Evolutionary conservation across 2,329 filamentous ascomycete species (phyloP).

Genomic region (Berkeleyomyces basicola): DNA sequence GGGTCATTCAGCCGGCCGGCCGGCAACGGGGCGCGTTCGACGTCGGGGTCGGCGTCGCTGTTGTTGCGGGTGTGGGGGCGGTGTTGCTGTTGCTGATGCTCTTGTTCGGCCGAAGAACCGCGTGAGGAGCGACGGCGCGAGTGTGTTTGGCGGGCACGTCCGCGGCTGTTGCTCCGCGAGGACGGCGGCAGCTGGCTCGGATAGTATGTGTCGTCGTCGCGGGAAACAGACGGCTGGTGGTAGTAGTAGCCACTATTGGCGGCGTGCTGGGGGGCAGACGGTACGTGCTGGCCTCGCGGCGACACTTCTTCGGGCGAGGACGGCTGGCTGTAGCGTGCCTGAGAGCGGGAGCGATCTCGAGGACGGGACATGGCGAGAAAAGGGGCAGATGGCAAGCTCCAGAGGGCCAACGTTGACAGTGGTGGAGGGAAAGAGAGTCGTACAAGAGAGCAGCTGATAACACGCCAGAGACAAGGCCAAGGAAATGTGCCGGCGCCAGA

Average conservation of each 20-base stretch:
- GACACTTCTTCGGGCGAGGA: neutral
- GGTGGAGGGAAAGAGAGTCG: neutral
- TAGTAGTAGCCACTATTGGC: neutral
- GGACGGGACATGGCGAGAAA: neutral
- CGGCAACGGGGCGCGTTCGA: neutral
- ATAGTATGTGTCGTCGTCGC: neutral
- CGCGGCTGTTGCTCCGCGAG: neutral
- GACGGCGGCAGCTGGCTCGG: neutral
- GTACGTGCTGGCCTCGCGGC: neutral
- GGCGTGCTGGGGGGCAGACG: neutral
- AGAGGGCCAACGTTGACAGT: neutral
- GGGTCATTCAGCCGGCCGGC: neutral
- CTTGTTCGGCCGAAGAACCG: neutral
- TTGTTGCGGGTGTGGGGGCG: neutral
- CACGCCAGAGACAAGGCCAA: neutral
- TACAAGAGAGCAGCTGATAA: neutral
- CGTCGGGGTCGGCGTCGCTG: neutral
- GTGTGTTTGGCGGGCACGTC: neutral
- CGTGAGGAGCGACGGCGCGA: neutral
- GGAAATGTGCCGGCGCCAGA: neutral
- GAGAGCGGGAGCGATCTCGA: neutral
- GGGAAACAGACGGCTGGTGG: neutral
- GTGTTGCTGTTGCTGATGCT: neutral
- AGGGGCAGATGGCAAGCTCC: neutral
- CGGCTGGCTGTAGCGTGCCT: neutral